phyloP scores from a whole-genome alignment of 257 asterid species.

The Paulownia fortunei region DNA sequence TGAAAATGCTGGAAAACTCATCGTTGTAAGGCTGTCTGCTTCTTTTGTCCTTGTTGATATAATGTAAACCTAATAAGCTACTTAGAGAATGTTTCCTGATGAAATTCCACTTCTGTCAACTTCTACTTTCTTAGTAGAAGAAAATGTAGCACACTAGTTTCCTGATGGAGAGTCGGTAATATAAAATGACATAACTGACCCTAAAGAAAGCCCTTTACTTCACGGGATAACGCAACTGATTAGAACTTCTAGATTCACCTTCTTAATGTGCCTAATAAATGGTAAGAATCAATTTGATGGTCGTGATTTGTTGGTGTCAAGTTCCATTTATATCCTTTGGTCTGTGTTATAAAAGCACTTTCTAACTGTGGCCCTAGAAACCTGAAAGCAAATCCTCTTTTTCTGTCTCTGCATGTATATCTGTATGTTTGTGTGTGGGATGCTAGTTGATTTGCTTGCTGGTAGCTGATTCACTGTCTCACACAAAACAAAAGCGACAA shows the following conservation, averaged over 20 bases:
- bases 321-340: background rate
- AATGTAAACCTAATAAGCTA: background rate
- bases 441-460: too few relatives aligned
- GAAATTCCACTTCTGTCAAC: too few relatives aligned
- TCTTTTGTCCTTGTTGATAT: background rate
- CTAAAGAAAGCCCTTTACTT: background rate
- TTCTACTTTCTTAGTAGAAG: too few relatives aligned
- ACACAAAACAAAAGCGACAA: too few relatives aligned
- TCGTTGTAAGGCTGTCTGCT: slow-evolving; percentile 65
- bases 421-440: too few relatives aligned
- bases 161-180: background rate
- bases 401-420: too few relatives aligned
- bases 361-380: too few relatives aligned
- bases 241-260: background rate
- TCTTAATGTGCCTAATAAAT: background rate
- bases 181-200: background rate
- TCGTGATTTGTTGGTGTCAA: background rate
- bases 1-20: slow-evolving; percentile 86
- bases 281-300: background rate
- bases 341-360: background rate
- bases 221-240: background rate
- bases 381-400: too few relatives aligned
- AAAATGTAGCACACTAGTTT: background rate
- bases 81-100: background rate
- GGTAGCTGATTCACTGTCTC: too few relatives aligned